phyloP scores from a whole-genome alignment of 345 rosid genomes.

The Cochlearia excelsa region DNA sequence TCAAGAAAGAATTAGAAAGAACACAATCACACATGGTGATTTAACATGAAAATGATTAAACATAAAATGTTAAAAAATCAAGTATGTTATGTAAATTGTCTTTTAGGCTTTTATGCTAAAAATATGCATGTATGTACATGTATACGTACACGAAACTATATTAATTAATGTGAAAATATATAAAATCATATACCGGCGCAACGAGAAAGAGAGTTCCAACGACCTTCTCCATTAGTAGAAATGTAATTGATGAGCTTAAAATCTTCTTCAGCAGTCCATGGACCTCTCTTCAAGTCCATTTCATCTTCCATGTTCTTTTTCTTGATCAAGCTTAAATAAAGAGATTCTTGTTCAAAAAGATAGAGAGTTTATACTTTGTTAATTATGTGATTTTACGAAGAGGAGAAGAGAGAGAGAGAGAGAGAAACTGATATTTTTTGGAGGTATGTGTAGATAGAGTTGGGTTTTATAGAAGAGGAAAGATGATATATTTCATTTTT shows the following conservation, averaged over 20 bases:
- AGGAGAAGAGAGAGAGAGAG: slow-evolving; percentile 13
- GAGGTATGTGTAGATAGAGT: slow-evolving; percentile 32
- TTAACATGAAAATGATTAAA: slow-evolving; percentile 37
- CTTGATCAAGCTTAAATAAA: slow-evolving; percentile 24
- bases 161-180: no score
- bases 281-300: slow-evolving; percentile 69
- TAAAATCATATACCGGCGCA: slow-evolving; percentile 55
- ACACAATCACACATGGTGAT: slow-evolving; percentile 39
- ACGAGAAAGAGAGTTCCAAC: slow-evolving; percentile 89
- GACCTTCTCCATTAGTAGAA: slow-evolving; percentile 79
- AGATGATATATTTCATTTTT: slow-evolving; percentile 39
- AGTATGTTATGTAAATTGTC: slow-evolving; percentile 35
- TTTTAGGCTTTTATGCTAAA: slow-evolving; percentile 21
- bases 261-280: slow-evolving; percentile 94
- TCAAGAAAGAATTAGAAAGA: slow-evolving; percentile 17
- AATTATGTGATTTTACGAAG: slow-evolving; percentile 7
- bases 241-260: slow-evolving; percentile 78
- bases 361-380: slow-evolving; percentile 19
- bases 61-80: slow-evolving; percentile 33
- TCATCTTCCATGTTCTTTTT: slow-evolving; percentile 51
- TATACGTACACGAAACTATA: neutral
- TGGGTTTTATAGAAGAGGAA: slow-evolving; percentile 46
- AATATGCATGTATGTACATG: slow-evolving; percentile 9
- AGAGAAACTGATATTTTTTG: slow-evolving; percentile 12
- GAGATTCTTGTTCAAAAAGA: slow-evolving; percentile 35